Conservation (phyloP, 1,139 yeast genomes). For the Diutina pseudorugosa region DNA sequence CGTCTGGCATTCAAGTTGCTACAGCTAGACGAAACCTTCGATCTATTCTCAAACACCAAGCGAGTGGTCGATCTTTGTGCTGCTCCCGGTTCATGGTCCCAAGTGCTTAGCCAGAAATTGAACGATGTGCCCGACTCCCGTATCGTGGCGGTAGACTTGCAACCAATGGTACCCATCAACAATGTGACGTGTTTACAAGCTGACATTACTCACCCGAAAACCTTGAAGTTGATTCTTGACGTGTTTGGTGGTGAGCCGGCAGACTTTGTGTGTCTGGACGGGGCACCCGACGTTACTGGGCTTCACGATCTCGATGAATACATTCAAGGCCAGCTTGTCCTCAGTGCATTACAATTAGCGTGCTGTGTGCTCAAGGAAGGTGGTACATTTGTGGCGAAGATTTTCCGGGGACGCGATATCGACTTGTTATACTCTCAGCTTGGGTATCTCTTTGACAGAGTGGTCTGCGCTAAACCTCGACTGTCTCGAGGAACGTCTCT, state of each 20-base stretch:
- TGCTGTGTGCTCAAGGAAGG: constrained; percentile 81
- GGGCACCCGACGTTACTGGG: constrained; percentile 98
- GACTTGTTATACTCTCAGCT: constrained; percentile 84
- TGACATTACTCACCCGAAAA: constrained; percentile 91
- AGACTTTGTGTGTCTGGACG: constrained; percentile 92
- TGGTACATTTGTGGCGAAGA: constrained; percentile 90
- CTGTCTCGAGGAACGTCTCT: constrained; percentile 88
- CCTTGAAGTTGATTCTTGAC: constrained; percentile 60
- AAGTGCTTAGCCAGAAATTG: constrained; percentile 70
- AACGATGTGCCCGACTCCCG: constrained; percentile 38
- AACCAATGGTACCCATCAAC: constrained; percentile 91
- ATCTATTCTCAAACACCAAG: constrained; percentile 57
- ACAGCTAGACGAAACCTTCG: constrained; percentile 83
- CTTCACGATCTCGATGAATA: constrained; percentile 93
- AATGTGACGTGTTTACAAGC: constrained; percentile 88
- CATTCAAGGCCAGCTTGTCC: constrained; percentile 85
- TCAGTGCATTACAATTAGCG: constrained; percentile 84
- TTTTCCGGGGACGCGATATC: constrained; percentile 90
- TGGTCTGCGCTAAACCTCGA: constrained; percentile 91
- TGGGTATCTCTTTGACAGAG: constrained; percentile 71
- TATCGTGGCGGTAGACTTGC: constrained; percentile 89
- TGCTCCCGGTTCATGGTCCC: constrained; percentile 99
- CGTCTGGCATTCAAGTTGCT: constrained; percentile 88
- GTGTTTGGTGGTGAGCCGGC: constrained; percentile 87
- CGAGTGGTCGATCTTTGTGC: constrained; percentile 76